phyloP scores from a whole-genome alignment of 2,329 filamentous ascomycete genomes.

The Pseudophaeomoniella oleicola region DNA sequence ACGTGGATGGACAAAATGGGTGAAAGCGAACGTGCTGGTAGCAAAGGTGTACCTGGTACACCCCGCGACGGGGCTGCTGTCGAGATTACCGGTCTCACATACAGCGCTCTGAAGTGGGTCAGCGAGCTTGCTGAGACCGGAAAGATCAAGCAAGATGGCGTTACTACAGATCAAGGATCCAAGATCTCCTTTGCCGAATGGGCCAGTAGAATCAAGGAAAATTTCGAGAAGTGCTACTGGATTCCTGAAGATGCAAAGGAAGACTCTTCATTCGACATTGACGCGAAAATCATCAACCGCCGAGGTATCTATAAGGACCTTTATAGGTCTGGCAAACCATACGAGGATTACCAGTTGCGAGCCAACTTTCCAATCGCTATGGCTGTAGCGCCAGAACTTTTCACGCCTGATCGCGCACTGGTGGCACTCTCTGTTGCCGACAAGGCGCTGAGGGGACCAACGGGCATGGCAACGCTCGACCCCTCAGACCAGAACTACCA shows the following conservation, averaged over 20 bases:
- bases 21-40: conserved; percentile 81
- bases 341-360: conserved; percentile 93
- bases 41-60: conserved; percentile 89
- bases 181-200: conserved; percentile 60
- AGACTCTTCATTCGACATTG: conserved; percentile 66
- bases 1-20: conserved; percentile 99
- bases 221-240: conserved; percentile 89
- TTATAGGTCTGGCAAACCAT: conserved; percentile 85
- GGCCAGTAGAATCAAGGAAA: conserved; percentile 64
- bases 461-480: conserved; percentile 91
- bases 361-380: conserved; percentile 93
- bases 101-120: conserved; percentile 78
- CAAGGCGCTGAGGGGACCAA: conserved; percentile 64
- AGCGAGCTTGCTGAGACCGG: conserved; percentile 50
- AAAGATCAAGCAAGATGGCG: conserved; percentile 57
- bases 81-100: conserved; percentile 86
- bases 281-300: conserved; percentile 66
- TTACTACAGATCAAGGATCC: conserved; percentile 49
- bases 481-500: conserved; percentile 85
- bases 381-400: conserved; percentile 81
- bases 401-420: conserved; percentile 64
- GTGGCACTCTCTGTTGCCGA: conserved; percentile 69
- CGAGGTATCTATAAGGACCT: conserved; percentile 97
- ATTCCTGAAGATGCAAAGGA: conserved; percentile 57
- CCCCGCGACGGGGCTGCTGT: conserved; percentile 89